Base-by-base conservation (phyloP, 1,139 yeast species). In the Debaryomyces robertsiae region DNA sequence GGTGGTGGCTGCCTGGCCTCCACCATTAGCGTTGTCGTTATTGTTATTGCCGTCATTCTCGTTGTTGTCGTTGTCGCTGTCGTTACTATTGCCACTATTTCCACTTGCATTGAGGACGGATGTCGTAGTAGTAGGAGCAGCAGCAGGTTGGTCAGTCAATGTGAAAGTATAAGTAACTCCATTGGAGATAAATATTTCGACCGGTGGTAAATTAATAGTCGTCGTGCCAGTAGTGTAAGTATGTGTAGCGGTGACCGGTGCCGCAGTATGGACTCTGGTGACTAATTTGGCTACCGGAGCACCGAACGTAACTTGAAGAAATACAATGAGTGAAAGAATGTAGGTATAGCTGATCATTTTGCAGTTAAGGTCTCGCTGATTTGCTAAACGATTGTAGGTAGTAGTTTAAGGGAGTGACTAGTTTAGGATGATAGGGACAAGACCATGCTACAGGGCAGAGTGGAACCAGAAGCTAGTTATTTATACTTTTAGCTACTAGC, bases 261-360 rank as follows among this genome's bases (percentile, higher is more conserved):
- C 71, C n/a, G 88, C 89, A 19, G 87, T 81, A 53, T 79, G 84
- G 33, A 68, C 63, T 54, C 85, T 72, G 9, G 90, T 83, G 42
- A 83, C 69, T 18, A 79, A 52, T 31, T 58, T 64, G 25, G 65
- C 73, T 27, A 60, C 48, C 3, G 77, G 76, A 16, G 65, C 60
- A 9, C 74, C 68, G 6, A 47, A 16, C 7, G 57, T 57, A 22
- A 58, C 39, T 30, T 60, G 60, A 3, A 58, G 19, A 4, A 54
- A 32, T 29, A 52, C 47, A 43, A 56, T 46, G 34, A 60, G 52
- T 42, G 55, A 50, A 41, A 58, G 41, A 39, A 55, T 49, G 36
- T 34, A 17, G 36, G 36, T 33, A 25, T 6, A 33, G 27, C 30
- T 15, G 25, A 45, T 46, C 52, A 50, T 47, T 24, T 11, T 25